phyloP scores from a whole-genome alignment of 306 rosid species.

The Inga oerstediana region DNA sequence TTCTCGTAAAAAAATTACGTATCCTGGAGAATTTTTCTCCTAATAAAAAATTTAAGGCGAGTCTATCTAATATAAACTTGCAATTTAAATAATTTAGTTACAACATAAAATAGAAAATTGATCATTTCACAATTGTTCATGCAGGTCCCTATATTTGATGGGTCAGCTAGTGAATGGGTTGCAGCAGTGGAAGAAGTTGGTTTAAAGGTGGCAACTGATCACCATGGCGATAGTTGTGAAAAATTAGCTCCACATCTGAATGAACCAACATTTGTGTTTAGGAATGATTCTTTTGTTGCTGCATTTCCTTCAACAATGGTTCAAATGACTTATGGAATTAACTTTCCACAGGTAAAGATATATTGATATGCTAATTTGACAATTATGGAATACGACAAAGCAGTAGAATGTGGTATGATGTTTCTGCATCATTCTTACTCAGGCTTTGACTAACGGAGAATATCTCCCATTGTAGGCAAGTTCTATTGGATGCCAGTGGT shows the following conservation, averaged over 20 bases:
- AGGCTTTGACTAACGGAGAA: conserved; percentile 16
- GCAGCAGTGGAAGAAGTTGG: conserved; percentile 73
- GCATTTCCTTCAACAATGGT: conserved; percentile 70
- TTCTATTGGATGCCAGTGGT: conserved; percentile 83
- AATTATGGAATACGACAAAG: background rate
- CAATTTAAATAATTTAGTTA: background rate
- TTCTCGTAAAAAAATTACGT: background rate
- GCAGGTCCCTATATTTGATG: conserved; percentile 93
- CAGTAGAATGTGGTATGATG: background rate
- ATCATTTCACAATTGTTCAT: conserved; percentile 21
- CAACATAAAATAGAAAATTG: conserved; percentile 26
- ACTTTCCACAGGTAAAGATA: conserved; percentile 71
- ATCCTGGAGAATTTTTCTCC: background rate
- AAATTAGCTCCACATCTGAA: conserved; percentile 70
- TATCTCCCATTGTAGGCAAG: conserved; percentile 54
- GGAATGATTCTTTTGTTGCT: conserved; percentile 71
- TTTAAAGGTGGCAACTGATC: conserved; percentile 59
- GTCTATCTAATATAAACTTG: background rate
- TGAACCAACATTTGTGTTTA: conserved; percentile 68
- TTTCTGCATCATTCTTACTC: background rate
- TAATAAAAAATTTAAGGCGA: background rate
- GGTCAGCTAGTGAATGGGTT: conserved; percentile 88
- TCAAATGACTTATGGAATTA: conserved; percentile 75
- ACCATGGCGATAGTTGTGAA: conserved; percentile 54
- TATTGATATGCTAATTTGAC: conserved; percentile 20